Conservation (phyloP, 2,329 filamentous ascomycete genomes). For the Colletotrichum zoysiae region DNA sequence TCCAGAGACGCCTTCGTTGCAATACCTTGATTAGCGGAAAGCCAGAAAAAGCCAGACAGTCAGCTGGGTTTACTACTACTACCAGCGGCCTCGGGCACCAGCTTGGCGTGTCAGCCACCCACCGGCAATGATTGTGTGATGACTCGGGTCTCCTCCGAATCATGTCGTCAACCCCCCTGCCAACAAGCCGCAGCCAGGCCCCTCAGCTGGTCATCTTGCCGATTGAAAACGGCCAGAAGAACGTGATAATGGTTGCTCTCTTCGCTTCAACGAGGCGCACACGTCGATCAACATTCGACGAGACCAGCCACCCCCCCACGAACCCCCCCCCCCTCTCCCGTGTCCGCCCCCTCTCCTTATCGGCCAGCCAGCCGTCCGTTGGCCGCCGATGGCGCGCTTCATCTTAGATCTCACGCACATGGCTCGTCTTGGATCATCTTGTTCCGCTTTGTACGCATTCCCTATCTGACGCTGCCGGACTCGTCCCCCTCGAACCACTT, state of each 20-base stretch:
- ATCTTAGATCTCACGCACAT: constrained; percentile 10
- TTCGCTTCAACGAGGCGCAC: neutral
- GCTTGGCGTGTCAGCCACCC: neutral
- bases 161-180: neutral
- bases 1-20: constrained; percentile 7
- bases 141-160: neutral
- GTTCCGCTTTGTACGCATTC: neutral
- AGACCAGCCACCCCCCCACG: constrained; percentile 25
- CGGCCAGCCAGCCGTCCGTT: neutral
- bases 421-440: constrained; percentile 26
- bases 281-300: constrained; percentile 32
- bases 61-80: no score
- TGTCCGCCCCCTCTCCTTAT: neutral
- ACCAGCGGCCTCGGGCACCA: constrained; percentile 5
- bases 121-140: neutral
- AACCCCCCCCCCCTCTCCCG: neutral
- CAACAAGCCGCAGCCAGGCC: neutral
- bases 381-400: constrained; percentile 18
- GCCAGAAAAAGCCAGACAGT: neutral
- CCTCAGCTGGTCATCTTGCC: neutral
- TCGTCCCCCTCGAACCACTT: constrained; percentile 33
- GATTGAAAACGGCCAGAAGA: constrained; percentile 34
- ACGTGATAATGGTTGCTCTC: constrained; percentile 5
- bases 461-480: constrained; percentile 13
- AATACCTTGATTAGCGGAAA: neutral